Percentiles rank a stretch among this genome's conserved stretches.
Evolutionary conservation across 257 asterid genomes (phyloP).

Genomic region (Eucommia ulmoides): DNA sequence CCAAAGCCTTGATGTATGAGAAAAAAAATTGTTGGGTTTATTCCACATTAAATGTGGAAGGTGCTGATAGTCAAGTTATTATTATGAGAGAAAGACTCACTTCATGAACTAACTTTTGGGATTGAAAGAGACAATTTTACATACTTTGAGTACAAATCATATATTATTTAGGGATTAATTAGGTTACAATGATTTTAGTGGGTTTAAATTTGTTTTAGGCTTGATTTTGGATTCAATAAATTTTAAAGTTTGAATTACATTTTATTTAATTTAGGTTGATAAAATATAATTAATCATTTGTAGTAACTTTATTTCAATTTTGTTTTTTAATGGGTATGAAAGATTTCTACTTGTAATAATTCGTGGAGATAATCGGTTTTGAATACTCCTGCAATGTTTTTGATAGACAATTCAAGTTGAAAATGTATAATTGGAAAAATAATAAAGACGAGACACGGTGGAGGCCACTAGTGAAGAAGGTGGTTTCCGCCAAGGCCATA

Average conservation of each 20-base stretch:
- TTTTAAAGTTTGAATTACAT: background rate
- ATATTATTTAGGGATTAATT: too few relatives aligned
- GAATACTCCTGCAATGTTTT: background rate
- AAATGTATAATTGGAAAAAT: slow-evolving; percentile 30
- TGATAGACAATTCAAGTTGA: slow-evolving; percentile 60
- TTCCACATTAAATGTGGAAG: too few relatives aligned
- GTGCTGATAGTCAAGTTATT: too few relatives aligned
- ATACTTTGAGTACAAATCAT: too few relatives aligned
- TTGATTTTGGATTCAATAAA: background rate
- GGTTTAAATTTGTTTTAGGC: too few relatives aligned
- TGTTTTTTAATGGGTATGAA: background rate
- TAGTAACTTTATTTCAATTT: background rate
- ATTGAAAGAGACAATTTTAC: too few relatives aligned
- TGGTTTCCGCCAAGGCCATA: slow-evolving; percentile 43
- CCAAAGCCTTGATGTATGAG: too few relatives aligned
- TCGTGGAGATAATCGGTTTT: background rate
- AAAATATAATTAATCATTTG: background rate
- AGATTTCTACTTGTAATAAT: background rate
- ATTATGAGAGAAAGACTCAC: too few relatives aligned
- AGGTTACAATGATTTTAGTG: too few relatives aligned
- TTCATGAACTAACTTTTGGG: too few relatives aligned
- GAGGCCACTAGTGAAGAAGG: slow-evolving; percentile 60
- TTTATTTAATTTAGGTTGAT: background rate
- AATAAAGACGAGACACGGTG: slow-evolving; percentile 40
- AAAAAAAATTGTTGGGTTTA: too few relatives aligned